Percentiles rank a stretch among this genome's conserved stretches.
These are phyloP conservation scores for Neocucurbitaria cava DNA, from an alignment of 2,329 filamentous ascomycete species.

Conservation along the genomic window DNA sequence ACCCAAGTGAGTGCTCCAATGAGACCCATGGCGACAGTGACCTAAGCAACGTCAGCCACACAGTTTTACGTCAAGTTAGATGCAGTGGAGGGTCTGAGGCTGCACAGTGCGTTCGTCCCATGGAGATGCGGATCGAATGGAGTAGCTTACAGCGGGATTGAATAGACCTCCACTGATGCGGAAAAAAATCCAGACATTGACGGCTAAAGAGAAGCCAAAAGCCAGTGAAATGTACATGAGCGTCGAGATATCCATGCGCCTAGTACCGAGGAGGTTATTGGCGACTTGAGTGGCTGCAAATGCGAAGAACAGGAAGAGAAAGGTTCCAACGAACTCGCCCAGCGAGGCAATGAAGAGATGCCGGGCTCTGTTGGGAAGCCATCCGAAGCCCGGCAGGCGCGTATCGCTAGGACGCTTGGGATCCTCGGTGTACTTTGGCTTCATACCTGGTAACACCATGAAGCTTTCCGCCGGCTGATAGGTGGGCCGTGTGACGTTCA, in stretches of 20 bases:
- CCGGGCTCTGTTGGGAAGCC: conserved; percentile 52
- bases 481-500: conserved; percentile 44
- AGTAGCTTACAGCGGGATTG: conserved; percentile 45
- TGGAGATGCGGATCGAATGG: background rate
- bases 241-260: conserved; percentile 29
- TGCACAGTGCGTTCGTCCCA: background rate
- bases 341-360: conserved; percentile 56
- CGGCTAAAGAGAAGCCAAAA: conserved; percentile 48
- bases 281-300: conserved; percentile 49
- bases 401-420: conserved; percentile 44
- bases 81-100: conserved; percentile 13
- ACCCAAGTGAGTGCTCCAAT: conserved; percentile 57
- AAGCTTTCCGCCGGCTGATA: conserved; percentile 42
- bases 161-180: conserved; percentile 49
- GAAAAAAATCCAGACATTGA: conserved; percentile 52
- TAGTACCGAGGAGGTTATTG: conserved; percentile 39
- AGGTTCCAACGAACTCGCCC: conserved; percentile 52
- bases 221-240: conserved; percentile 47
- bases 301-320: conserved; percentile 51
- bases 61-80: background rate
- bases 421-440: conserved; percentile 40
- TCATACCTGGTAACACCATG: conserved; percentile 50
- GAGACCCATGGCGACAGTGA: conserved; percentile 57
- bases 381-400: conserved; percentile 49
- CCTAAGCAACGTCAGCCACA: conserved; percentile 37